Evolutionary conservation across 2,329 filamentous ascomycete genomes (phyloP), one percentile per base, ranked within the genome.

Genomic region (Cordyceps cicadae): DNA sequence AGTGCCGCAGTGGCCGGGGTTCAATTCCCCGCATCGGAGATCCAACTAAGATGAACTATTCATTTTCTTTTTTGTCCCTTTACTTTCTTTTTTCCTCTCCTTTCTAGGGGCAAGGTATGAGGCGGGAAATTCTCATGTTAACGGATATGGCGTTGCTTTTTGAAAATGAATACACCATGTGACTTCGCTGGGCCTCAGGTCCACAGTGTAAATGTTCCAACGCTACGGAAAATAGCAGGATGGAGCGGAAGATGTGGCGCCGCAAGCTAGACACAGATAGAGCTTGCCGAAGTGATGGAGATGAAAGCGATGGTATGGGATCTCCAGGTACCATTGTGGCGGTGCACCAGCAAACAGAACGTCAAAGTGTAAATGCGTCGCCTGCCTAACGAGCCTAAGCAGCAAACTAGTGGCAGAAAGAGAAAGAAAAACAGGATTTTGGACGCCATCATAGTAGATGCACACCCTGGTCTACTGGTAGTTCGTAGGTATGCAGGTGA

Each of bases 1-100:
- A 53, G 49, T 50, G 55, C 57, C 57, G 57, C 41, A 59, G 50
- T 52, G 57, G 49, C 37, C 57, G 57, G 57, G 57, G 57, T 59
- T 59, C 57, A 24, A 59, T 59, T 54, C 57, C 57, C 57, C 57
- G 57, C 49, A 59, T 59, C 57, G 57, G 57, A 59, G 57, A 34
- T 59, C 37, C 37, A 37, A 37, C 49, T 24, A 39, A 37, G 41
- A 54, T 54, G 52, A 43, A 15, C 52, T 43, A 15, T 32, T 6
- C 29, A 7, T 8, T 3, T 32, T 34, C 5, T 29, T 8, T 3
- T 45, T 34, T n/a, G 39, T 6, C 32, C 45, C 15, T 39, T 24
- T 24, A 24, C 11, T 37, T 24, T 21, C 7, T 46, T 46, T 46
- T 21, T 21, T 17, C 8, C 11, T 46, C 17, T 19, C 3, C 32